Percentiles rank a stretch among this genome's conserved stretches.
Evolutionary conservation across 2,329 filamentous ascomycete species (phyloP).

Genomic region (Pseudocercospora eumusae): DNA sequence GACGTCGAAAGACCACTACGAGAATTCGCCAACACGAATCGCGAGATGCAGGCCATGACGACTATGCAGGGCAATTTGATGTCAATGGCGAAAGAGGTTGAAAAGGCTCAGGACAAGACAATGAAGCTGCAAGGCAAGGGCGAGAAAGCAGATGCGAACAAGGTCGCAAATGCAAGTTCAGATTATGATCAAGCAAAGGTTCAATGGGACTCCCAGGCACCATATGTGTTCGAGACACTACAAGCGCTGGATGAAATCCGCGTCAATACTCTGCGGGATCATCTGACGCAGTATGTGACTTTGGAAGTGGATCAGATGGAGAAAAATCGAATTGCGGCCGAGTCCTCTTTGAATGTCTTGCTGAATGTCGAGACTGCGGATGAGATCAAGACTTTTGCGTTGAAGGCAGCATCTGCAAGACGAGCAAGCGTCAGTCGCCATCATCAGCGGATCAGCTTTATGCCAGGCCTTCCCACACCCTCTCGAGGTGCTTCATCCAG

Average conservation of each 20-base stretch:
- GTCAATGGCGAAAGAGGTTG: conserved; percentile 80
- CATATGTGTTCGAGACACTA: conserved; percentile 89
- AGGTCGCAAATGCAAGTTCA: conserved; percentile 71
- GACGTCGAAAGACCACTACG: conserved; percentile 86
- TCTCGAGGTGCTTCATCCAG: conserved; percentile 19
- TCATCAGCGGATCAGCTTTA: conserved; percentile 20
- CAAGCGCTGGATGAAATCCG: conserved; percentile 88
- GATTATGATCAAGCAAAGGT: conserved; percentile 75
- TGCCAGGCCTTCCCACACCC: conserved; percentile 15
- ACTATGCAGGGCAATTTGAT: conserved; percentile 79
- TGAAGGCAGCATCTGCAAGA: conserved; percentile 39
- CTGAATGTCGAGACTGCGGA: conserved; percentile 83
- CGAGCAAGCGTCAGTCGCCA: conserved; percentile 1
- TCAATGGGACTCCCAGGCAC: conserved; percentile 92
- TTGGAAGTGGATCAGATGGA: conserved; percentile 88
- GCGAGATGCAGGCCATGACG: conserved; percentile 76
- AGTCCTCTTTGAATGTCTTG: conserved; percentile 76
- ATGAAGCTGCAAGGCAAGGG: conserved; percentile 82
- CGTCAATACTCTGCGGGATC: conserved; percentile 84
- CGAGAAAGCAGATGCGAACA: conserved; percentile 71
- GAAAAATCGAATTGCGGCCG: conserved; percentile 70
- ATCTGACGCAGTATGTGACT: conserved; percentile 88
- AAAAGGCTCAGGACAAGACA: conserved; percentile 79
- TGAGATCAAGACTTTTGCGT: conserved; percentile 76
- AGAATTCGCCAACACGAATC: conserved; percentile 68